Evolutionary conservation across 1,284 basidiomycete genomes (phyloP).

Genomic region (Cryptococcus sp.): DNA sequence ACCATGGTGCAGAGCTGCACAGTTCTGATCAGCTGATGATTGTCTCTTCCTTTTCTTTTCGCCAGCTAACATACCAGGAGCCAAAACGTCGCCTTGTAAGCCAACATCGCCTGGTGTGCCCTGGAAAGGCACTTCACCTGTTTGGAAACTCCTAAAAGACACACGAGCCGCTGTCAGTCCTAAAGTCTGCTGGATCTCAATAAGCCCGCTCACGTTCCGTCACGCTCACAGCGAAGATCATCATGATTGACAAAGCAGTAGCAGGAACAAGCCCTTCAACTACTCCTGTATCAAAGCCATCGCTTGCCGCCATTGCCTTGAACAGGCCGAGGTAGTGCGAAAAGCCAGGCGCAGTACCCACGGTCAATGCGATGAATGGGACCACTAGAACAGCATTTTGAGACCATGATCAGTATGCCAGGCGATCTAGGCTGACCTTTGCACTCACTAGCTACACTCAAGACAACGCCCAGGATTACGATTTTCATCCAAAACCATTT

Average conservation of each 20-base stretch:
- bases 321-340: slow-evolving; percentile 67
- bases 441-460: slow-evolving; percentile 65
- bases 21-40: not conserved
- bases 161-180: not conserved
- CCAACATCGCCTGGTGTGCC: slow-evolving; percentile 61
- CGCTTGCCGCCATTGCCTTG: slow-evolving; percentile 57
- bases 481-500: slow-evolving; percentile 63
- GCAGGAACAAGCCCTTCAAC: slow-evolving; percentile 68
- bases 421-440: too few species aligned
- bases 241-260: slow-evolving; percentile 62
- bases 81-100: slow-evolving; percentile 69
- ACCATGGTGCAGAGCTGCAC: slow-evolving; percentile 55
- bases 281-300: slow-evolving; percentile 62
- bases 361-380: slow-evolving; percentile 66
- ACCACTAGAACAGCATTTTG: slow-evolving; percentile 58
- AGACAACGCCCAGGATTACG: slow-evolving; percentile 56
- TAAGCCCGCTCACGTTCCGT: slow-evolving; percentile 61
- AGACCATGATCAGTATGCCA: slow-evolving; percentile 14
- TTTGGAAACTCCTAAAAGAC: slow-evolving; percentile 21
- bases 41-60: not conserved
- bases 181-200: not conserved
- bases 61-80: slow-evolving; percentile 53
- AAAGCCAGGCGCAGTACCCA: slow-evolving; percentile 69
- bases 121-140: slow-evolving; percentile 65
- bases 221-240: slow-evolving; percentile 59